phyloP scores from a whole-genome alignment of 2,329 filamentous ascomycete genomes.

The Periconia digitata region DNA sequence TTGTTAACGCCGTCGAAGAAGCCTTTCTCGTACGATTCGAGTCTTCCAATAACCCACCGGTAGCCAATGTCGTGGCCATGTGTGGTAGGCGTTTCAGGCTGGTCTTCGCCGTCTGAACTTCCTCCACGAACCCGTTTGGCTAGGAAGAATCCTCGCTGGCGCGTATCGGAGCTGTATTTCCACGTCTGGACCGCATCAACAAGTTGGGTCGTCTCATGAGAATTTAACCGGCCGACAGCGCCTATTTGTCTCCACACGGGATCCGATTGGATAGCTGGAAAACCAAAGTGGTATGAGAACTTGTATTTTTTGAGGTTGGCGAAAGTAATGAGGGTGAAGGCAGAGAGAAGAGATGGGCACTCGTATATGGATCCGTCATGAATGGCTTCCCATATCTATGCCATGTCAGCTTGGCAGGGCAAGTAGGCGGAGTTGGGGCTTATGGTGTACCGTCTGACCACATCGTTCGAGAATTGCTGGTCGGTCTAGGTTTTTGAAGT shows the following conservation, averaged over 20 bases:
- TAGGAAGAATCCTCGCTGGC: slow-evolving; percentile 95
- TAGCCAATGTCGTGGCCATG: slow-evolving; percentile 62
- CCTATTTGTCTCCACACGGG: slow-evolving; percentile 68
- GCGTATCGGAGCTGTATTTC: slow-evolving; percentile 76
- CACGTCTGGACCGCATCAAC: slow-evolving; percentile 86
- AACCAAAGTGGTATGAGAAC: slow-evolving; percentile 98
- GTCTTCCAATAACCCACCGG: slow-evolving; percentile 74
- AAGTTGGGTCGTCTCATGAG: slow-evolving; percentile 73
- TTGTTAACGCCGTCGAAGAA: slow-evolving; percentile 76
- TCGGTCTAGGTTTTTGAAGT: slow-evolving; percentile 85
- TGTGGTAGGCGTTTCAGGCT: slow-evolving; percentile 54
- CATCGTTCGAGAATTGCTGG: slow-evolving; percentile 74
- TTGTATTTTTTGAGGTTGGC: slow-evolving; percentile 97
- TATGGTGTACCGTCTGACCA: slow-evolving; percentile 71
- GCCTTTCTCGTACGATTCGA: slow-evolving; percentile 78
- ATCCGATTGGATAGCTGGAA: slow-evolving; percentile 88
- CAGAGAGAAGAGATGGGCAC: slow-evolving; percentile 85
- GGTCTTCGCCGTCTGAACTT: slow-evolving; percentile 25
- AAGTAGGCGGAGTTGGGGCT: slow-evolving; percentile 16
- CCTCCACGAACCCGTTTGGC: slow-evolving; percentile 67
- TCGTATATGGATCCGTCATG: slow-evolving; percentile 96
- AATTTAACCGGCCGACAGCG: slow-evolving; percentile 53
- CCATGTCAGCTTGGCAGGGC: slow-evolving; percentile 23
- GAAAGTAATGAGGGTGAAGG: slow-evolving; percentile 86
- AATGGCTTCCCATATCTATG: slow-evolving; percentile 95